Evolutionary conservation across 352 stramenopile genomes (phyloP), one percentile per base, ranked within the genome.

Genomic region (Phytopythium litorale): DNA sequence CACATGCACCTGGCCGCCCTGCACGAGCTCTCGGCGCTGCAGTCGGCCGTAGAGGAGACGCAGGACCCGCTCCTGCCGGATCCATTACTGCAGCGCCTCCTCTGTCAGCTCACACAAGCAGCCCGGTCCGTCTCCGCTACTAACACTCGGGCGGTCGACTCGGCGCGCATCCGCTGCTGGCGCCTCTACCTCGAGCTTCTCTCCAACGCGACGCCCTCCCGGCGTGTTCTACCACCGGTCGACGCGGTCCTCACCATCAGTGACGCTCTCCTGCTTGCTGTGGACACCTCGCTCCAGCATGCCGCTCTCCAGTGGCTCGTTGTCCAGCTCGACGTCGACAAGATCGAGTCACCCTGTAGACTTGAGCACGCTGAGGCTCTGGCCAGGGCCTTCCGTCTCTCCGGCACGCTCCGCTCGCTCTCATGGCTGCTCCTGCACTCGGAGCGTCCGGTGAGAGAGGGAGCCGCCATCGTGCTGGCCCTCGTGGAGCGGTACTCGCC

Each of bases 381-480:
- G 65, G 40, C 32, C 49, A 30, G 15, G 51, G 53, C 67, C 7
- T 33, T 85, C n/a, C 71, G 76, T 3, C 46, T 79, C 11, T 70
- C 66, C 1, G 76, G 76, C 11, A 67, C 64, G 21, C 64, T 85
- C 32, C 79, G 81, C 42, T 72, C 65, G 0, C 58, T 85, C 7
- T 66, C 67, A 4, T 85, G 76, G 76, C 58, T 82, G 18, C 43
- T 83, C 1, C 58, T 49, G 35, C 76, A 83, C 52, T 48, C 35
- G 1, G 40, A 42, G 28, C 18, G 19, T 1, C 40, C 60, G 19
- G 70, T 82, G 7, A 64, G 65, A 32, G 40, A 53, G 3, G 68
- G 65, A 23, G 64, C 69, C 37, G 43, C 60, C 6, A 58, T 58
- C 12, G 53, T 75, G 0, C 30, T 83, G 15, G 48, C 53, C 11